Percentiles rank a stretch among this genome's conserved stretches.
These are phyloP conservation scores for Stagonosporopsis tanaceti DNA, from an alignment of 2,329 filamentous ascomycete species.

Conservation along the genomic window DNA sequence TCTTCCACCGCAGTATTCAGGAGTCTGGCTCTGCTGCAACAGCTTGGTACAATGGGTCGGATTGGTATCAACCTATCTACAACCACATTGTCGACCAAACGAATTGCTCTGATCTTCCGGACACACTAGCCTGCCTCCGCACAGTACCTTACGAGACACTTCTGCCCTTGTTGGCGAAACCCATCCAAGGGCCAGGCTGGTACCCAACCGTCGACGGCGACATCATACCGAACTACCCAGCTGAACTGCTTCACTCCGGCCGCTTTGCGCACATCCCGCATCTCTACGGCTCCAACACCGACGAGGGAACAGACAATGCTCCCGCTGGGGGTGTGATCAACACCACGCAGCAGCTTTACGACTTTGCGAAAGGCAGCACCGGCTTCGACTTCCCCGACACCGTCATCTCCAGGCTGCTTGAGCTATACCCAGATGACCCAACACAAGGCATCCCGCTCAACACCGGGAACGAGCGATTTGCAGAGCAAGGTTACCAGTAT, in stretches of 20 bases:
- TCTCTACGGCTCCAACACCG: conserved; percentile 69
- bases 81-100: conserved; percentile 54
- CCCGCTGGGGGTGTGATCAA: conserved; percentile 62
- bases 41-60: conserved; percentile 50
- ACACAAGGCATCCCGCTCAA: conserved; percentile 44
- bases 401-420: conserved; percentile 43
- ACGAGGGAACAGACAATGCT: conserved; percentile 70
- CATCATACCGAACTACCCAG: conserved; percentile 62
- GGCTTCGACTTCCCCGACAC: conserved; percentile 43
- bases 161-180: conserved; percentile 60
- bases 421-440: conserved; percentile 47
- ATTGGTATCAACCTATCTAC: conserved; percentile 60
- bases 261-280: conserved; percentile 71
- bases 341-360: conserved; percentile 60
- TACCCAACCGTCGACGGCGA: conserved; percentile 64
- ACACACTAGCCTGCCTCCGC: conserved; percentile 62
- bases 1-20: conserved; percentile 50
- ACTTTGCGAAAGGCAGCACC: conserved; percentile 44
- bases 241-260: conserved; percentile 63
- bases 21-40: conserved; percentile 50
- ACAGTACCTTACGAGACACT: conserved; percentile 66
- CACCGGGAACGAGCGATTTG: conserved; percentile 42
- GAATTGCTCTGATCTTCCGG: conserved; percentile 63
- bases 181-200: conserved; percentile 48
- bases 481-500: conserved; percentile 55